Percentiles rank a stretch among this genome's conserved stretches.
Evolutionary conservation across 1,139 yeast species (phyloP).

Genomic region (Yamadazyma dushanensis): DNA sequence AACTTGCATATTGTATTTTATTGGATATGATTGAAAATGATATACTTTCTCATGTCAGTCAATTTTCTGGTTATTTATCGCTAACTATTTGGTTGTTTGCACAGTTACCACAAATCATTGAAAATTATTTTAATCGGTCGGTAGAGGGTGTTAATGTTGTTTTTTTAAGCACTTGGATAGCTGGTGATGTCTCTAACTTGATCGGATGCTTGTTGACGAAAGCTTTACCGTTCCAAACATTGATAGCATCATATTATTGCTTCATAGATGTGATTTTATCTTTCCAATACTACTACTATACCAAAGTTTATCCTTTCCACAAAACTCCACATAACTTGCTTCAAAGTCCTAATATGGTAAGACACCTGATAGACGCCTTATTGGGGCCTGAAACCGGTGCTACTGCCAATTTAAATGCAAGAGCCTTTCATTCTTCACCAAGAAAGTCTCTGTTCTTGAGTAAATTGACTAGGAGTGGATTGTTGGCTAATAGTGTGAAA

Average conservation of each 20-base stretch:
- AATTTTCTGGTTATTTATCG: conserved; percentile 25
- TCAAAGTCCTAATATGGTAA: conserved; percentile 25
- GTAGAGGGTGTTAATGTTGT: conserved; percentile 81
- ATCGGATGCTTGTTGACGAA: conserved; percentile 72
- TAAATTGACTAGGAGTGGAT: conserved; percentile 10
- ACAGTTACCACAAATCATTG: conserved; percentile 78
- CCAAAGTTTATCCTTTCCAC: conserved; percentile 22
- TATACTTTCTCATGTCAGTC: conserved; percentile 7
- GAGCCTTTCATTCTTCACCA: neutral
- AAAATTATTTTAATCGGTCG: conserved; percentile 69
- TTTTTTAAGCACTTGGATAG: conserved; percentile 70
- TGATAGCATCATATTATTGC: conserved; percentile 69
- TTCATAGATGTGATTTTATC: conserved; percentile 70
- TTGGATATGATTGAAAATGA: conserved; percentile 1
- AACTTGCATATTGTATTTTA: neutral
- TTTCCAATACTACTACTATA: conserved; percentile 48
- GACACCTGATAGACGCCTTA: too few species aligned
- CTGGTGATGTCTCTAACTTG: conserved; percentile 79
- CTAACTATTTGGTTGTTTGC: conserved; percentile 70
- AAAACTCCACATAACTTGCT: conserved; percentile 24
- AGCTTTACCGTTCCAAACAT: conserved; percentile 73
- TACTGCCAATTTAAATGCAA: neutral
- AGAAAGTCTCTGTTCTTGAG: conserved; percentile 5
- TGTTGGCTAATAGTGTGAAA: conserved; percentile 10
- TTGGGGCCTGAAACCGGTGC: neutral